Base-by-base conservation (phyloP, 108 stramenopile genomes). In the Fistulifera pelliculosa region DNA sequence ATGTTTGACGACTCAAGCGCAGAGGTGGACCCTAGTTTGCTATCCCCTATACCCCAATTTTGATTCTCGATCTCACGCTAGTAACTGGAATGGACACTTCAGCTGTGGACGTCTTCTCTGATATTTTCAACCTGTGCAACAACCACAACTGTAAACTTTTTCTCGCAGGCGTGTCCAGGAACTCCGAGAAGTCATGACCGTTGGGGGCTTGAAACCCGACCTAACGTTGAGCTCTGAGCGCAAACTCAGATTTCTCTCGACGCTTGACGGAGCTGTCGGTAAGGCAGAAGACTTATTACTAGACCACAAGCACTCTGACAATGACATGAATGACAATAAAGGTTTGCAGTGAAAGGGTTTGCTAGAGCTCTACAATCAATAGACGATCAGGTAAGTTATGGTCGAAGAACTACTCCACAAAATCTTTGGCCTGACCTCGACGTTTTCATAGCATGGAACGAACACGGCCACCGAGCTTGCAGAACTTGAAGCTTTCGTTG, bases 211-310 rank as follows among this genome's bases (percentile, higher is more conserved):
- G 11, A 4, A 6, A 45, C 4, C 7, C 44, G 44, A 17, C 6
- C 44, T 11, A 71, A 55, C 26, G 55, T 68, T 2, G 59, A 73
- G 23, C 31, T 35, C 31, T 3, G 77, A 73, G 41, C 44, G 60
- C 8, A 65, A 69, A 45, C 43, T 78, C 11, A 61, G 65, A 31
- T 81, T 78, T 53, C 58, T 71, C 59, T 41, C 71, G 6, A 70
- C 76, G 17, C 25, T 87, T 38, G 85, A 87, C 25, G 24, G 67
- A 1, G 74, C 74, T 1, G 27, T 87, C 1, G 85, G 81, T 13
- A 78, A 76, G 53, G 85, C 85, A 16, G 85, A 87, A 68, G 85
- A 87, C 60, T 70, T 66, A 27, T 62, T 87, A 15, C 56, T 87
- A 11, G 40, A 53, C 38, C 55, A 61, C 42, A 26, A 59, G 21